These are phyloP conservation scores for Colletotrichum coccodes DNA, from an alignment of 2,329 filamentous ascomycete genomes.

Conservation along the genomic window DNA sequence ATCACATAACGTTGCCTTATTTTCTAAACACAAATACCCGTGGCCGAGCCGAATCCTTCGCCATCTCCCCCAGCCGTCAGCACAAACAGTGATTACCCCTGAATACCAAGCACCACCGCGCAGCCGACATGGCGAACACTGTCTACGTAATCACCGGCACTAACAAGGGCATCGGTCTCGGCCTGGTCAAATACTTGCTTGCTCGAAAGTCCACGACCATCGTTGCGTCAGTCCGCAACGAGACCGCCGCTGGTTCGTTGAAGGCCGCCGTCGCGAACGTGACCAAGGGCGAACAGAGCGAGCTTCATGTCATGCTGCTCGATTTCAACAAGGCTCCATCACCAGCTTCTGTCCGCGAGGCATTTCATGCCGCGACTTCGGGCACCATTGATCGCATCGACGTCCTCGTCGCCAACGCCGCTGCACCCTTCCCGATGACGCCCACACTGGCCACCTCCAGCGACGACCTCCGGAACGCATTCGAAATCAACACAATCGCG, in stretches of 20 bases:
- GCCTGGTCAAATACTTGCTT: constrained; percentile 48
- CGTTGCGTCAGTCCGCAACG: constrained; percentile 48
- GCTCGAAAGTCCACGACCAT: constrained; percentile 64
- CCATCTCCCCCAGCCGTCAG: not conserved
- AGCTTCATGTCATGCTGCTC: constrained; percentile 47
- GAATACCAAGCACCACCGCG: too few species aligned
- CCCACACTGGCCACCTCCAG: constrained; percentile 41
- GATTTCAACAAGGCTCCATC: constrained; percentile 45
- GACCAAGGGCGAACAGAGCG: constrained; percentile 40
- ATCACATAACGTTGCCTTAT: too few species aligned
- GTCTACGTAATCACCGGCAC: constrained; percentile 52
- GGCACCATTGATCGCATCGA: constrained; percentile 54
- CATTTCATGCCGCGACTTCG: constrained; percentile 39
- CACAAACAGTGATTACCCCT: not conserved
- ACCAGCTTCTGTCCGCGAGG: constrained; percentile 31
- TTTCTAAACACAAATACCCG: not conserved
- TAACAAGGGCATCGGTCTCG: constrained; percentile 53
- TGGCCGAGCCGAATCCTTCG: not conserved
- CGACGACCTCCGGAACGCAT: constrained; percentile 48
- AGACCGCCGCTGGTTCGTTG: constrained; percentile 33
- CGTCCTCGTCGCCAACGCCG: constrained; percentile 63
- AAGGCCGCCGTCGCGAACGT: constrained; percentile 34
- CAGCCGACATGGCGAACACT: constrained; percentile 34
- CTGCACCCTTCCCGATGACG: constrained; percentile 44
- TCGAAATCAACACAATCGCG: constrained; percentile 56